Percentiles rank a stretch among this genome's conserved stretches.
Evolutionary conservation across 1,284 basidiomycete species (phyloP).

Genomic region (Tilletiaria anomala): DNA sequence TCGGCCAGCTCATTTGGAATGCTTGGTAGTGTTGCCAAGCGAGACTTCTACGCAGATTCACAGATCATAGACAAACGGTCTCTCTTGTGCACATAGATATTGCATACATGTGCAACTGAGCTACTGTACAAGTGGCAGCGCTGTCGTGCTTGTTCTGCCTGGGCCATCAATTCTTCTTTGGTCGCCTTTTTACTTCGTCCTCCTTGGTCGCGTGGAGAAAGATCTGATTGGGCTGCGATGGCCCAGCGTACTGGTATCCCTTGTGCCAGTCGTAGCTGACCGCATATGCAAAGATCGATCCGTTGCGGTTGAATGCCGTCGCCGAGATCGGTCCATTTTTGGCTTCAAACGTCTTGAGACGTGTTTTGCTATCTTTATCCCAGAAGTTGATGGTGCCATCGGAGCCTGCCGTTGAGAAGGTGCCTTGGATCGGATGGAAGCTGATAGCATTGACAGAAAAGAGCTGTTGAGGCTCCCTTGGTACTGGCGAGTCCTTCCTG

Average conservation of each 20-base stretch:
- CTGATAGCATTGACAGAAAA: constrained; percentile 81
- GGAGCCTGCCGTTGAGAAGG: constrained; percentile 77
- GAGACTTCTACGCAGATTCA: no score
- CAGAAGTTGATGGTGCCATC: constrained; percentile 44
- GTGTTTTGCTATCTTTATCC: constrained; percentile 77
- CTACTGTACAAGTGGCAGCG: no score
- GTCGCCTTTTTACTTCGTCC: constrained; percentile 6
- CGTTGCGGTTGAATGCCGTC: constrained; percentile 29
- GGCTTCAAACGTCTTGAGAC: constrained; percentile 55
- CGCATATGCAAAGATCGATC: constrained; percentile 35
- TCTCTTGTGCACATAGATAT: no score
- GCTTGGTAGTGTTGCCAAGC: no score
- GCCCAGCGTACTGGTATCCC: constrained; percentile 24
- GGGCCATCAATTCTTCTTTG: no score
- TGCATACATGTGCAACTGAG: no score
- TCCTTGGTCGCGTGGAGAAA: constrained; percentile 11
- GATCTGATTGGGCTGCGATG: constrained; percentile 14
- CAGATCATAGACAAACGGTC: no score
- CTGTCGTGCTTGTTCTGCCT: no score
- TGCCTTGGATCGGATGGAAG: constrained; percentile 83
- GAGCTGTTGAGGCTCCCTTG: constrained; percentile 48
- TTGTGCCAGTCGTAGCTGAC: constrained; percentile 39
- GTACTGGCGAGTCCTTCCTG: constrained; percentile 50
- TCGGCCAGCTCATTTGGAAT: no score
- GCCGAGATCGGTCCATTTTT: constrained; percentile 34